Base-by-base conservation (phyloP, 352 stramenopile species). In the Salisapilia sapeloensis region DNA sequence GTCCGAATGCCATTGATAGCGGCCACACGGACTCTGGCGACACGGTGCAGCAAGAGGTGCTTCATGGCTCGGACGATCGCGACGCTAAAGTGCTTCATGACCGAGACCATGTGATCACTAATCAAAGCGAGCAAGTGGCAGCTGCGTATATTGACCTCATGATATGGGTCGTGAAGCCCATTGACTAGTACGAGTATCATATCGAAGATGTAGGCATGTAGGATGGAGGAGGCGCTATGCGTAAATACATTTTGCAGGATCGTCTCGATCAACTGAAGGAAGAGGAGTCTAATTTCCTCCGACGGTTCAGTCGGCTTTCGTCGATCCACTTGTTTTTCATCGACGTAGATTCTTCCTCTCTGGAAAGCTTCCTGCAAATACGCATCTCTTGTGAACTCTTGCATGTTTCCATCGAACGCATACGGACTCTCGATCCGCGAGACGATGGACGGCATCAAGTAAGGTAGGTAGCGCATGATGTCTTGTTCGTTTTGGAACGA, bases 1-100 rank as follows among this genome's bases (percentile, higher is more conserved):
- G 55, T 53, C 14, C 66, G 61, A 27, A 97, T 71, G 12, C 83
- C 61, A 24, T 79, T 50, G 25, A 97, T 61, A 4, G 63, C 72
- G 15, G 77, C 76, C 16, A 94, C 26, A n/a, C 87, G 66, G 1
- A 97, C 86, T 23, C 76, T 69, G 9, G 83, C 63, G 24, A 94
- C 74, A n/a, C 87, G 70, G 38, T 97, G 85, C 30, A 82, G 38
- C 14, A 97, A 65, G 33, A 92, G 53, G 2, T 66, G 66, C 18
- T 89, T 61, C n/a, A 72, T 42, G 5, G 64, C 61, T 22, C 92
- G 65, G 24, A 90, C 82, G 9, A 96, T 43, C 28, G 72, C 93
- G 12, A 91, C 66, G 8, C 76, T 87, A 42, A 96, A 97, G 41
- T 93, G 83, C 59, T 96, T 96, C 55, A 96, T 87, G 19, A 91